phyloP scores from a whole-genome alignment of 176 grass and related monocot genomes.

The Areca catechu region DNA sequence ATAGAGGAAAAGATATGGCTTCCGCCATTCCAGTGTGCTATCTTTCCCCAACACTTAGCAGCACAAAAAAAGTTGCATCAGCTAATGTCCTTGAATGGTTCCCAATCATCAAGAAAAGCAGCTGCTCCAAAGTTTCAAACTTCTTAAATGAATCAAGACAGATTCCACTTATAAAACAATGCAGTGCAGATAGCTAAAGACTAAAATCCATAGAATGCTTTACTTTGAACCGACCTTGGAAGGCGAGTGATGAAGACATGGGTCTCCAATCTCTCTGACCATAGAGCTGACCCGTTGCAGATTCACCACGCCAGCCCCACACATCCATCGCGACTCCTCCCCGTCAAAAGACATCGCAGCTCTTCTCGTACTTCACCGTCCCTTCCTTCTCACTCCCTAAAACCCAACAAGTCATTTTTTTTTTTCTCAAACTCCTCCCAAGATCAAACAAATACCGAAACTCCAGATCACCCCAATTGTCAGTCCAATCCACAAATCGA shows the following conservation, averaged over 20 bases:
- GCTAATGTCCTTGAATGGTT: too few species aligned
- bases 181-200: constrained; percentile 4
- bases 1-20: too few species aligned
- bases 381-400: constrained; percentile 8
- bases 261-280: constrained; percentile 69
- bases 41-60: too few species aligned
- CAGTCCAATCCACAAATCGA: not conserved
- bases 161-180: constrained; percentile 1
- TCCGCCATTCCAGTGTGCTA: too few species aligned
- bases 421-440: not conserved
- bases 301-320: constrained; percentile 59
- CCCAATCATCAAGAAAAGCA: too few species aligned
- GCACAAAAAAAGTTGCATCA: too few species aligned
- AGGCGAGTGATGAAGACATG: constrained; percentile 69
- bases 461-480: too few species aligned
- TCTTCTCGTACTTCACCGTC: not conserved
- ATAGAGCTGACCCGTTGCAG: constrained; percentile 75
- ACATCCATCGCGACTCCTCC: constrained; percentile 86
- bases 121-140: too few species aligned
- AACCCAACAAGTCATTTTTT: not conserved
- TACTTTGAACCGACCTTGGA: constrained; percentile 33
- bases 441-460: too few species aligned
- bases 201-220: not conserved
- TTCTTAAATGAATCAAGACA: not conserved
- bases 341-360: constrained; percentile 31